Evolutionary conservation across 805 yeast species (phyloP).

Genomic region (Debaryomyces maramus): DNA sequence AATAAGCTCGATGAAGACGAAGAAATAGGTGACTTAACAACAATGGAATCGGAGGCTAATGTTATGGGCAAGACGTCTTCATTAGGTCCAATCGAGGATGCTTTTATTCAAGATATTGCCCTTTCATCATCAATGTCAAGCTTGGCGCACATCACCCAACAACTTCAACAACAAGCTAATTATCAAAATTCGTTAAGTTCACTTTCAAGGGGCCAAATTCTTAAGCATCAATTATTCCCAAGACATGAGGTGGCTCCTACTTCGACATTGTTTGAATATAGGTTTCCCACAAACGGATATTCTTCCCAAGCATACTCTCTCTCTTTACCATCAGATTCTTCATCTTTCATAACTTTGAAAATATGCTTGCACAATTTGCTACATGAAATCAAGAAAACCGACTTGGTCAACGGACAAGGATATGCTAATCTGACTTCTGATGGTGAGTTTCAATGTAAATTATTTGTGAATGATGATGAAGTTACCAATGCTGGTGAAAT

Average conservation of each 20-base stretch:
- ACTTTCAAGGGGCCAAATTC: conserved; percentile 25
- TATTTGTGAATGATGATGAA: conserved; percentile 40
- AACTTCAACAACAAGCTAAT: conserved; percentile 14
- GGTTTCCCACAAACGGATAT: conserved; percentile 39
- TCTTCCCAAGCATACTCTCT: conserved; percentile 39
- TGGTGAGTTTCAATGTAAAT: conserved; percentile 43
- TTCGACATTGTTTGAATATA: conserved; percentile 37
- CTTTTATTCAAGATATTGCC: conserved; percentile 38
- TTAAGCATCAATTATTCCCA: conserved; percentile 34
- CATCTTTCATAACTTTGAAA: conserved; percentile 34
- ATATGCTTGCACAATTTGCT: conserved; percentile 36
- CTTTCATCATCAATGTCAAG: conserved; percentile 31
- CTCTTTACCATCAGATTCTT: conserved; percentile 37
- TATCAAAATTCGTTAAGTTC: conserved; percentile 6
- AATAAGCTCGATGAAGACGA: conserved; percentile 12
- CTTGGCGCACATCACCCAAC: conserved; percentile 12
- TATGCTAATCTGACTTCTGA: conserved; percentile 32
- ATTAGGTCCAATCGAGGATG: conserved; percentile 26
- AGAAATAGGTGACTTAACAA: neutral
- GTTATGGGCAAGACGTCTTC: conserved; percentile 31
- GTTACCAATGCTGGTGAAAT: conserved; percentile 32
- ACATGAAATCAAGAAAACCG: conserved; percentile 30
- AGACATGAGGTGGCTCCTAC: conserved; percentile 24
- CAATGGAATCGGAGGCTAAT: conserved; percentile 9
- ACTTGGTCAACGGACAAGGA: conserved; percentile 33